Evolutionary conservation across 1,284 basidiomycete species (phyloP), one percentile per base, ranked within the genome.

Genomic region (Macrocystidia cucumis): DNA sequence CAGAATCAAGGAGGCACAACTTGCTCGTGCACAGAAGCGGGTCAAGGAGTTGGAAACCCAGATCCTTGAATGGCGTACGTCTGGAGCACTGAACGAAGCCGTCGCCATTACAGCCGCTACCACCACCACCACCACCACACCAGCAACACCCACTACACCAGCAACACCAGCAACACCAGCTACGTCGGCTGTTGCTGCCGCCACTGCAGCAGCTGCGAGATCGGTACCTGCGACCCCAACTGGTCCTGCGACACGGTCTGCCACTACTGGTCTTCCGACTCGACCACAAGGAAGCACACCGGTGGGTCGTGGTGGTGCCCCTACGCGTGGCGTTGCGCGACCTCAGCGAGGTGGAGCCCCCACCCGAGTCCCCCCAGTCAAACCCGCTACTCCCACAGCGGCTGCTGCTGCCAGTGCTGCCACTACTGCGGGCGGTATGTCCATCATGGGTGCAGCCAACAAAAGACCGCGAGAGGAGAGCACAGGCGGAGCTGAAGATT

Each of bases 381-480:
- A 44, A 30, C 34, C 29, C 31, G 34, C 40, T 27, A 21, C 43
- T 22, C 20, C 46, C 9, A 39, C 50, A 8, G 30, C 51, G 8
- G 43, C 50, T 20, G 42, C 50, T 32, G 47, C 51, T 5, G 47
- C 55, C 18, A 55, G 46, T 17, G 41, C 62, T 9, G 40, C 57
- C 19, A 42, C 49, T 32, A 39, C 44, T 14, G 44, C 47, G 3
- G 59, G 56, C 8, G 67, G 69, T 3, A 62, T 82, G 24, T 70
- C 72, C 4, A 83, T 84, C 34, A 69, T 75, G 47, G 81, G 81
- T 12, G 80, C 78, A 8, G 78, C 79, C 9, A 60, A 49, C 13
- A 87, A 87, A 47, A 72, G 83, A 13, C 68, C 72, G 25, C 66
- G 81, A 13, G 83, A 84, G 36, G 74, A 79, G 25, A 66, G 51